A percentile compares a stretch with the other conserved stretches of the same genome.
Evolutionary conservation across 2,329 filamentous ascomycete genomes (phyloP).

Genomic region (Sporothrix phasma): DNA sequence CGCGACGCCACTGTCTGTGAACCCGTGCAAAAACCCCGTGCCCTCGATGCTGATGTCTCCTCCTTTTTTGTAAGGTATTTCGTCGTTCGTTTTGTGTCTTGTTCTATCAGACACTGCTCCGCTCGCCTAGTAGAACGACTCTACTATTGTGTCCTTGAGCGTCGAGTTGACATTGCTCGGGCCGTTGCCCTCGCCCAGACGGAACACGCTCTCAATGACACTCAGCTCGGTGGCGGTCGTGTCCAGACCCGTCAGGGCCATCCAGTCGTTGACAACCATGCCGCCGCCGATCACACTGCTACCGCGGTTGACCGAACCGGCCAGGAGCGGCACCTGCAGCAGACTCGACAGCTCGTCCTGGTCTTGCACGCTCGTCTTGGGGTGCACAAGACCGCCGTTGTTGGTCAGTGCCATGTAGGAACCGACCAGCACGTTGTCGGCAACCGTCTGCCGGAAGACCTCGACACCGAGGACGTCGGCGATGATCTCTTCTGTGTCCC

Average conservation of each 20-base stretch:
- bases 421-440: constrained; percentile 92
- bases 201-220: constrained; percentile 92
- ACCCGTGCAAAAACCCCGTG: not conserved
- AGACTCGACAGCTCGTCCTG: constrained; percentile 93
- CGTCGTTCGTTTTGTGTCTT: not conserved
- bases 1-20: constrained; percentile 12
- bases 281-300: constrained; percentile 91
- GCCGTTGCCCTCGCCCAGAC: constrained; percentile 76
- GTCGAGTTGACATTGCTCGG: constrained; percentile 69
- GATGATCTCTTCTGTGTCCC: constrained; percentile 97
- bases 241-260: constrained; percentile 86
- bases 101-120: constrained; percentile 10
- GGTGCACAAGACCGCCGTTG: constrained; percentile 92
- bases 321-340: constrained; percentile 90
- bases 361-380: constrained; percentile 93
- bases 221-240: constrained; percentile 96
- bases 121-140: constrained; percentile 93
- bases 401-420: constrained; percentile 96
- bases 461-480: constrained; percentile 86
- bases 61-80: not conserved
- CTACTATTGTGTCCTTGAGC: constrained; percentile 97
- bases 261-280: constrained; percentile 97
- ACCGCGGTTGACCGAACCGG: constrained; percentile 86
- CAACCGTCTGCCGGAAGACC: constrained; percentile 88
- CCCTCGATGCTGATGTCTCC: not conserved